These are phyloP conservation scores for Wallemia ichthyophaga DNA, from an alignment of 1,284 basidiomycete species.

Conservation along the genomic window DNA sequence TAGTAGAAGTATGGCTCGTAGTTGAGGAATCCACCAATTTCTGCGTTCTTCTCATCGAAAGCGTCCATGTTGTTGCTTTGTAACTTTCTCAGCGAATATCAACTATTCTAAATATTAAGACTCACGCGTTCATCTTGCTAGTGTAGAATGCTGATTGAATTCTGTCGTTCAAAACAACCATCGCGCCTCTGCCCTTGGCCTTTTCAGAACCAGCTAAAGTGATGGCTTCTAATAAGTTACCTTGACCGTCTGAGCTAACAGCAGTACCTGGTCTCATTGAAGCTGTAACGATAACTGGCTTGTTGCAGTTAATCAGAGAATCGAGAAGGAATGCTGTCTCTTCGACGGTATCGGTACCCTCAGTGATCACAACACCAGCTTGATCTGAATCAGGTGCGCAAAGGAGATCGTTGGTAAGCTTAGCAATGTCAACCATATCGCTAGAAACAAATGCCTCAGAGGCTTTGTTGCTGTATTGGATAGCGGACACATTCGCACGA, in stretches of 20 bases:
- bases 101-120: slow-evolving; percentile 9
- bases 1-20: slow-evolving; percentile 11
- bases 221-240: slow-evolving; percentile 13
- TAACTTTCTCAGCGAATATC: background rate
- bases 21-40: slow-evolving; percentile 8
- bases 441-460: slow-evolving; percentile 8
- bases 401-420: slow-evolving; percentile 9
- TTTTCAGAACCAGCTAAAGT: slow-evolving; percentile 8
- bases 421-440: slow-evolving; percentile 8
- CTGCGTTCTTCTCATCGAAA: background rate
- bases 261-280: slow-evolving; percentile 15
- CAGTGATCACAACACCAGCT: slow-evolving; percentile 8
- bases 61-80: background rate
- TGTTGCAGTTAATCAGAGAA: slow-evolving; percentile 8
- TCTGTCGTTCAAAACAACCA: slow-evolving; percentile 13
- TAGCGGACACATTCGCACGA: slow-evolving; percentile 5
- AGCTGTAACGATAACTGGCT: slow-evolving; percentile 14
- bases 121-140: slow-evolving; percentile 11
- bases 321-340: slow-evolving; percentile 12
- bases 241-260: slow-evolving; percentile 12
- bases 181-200: slow-evolving; percentile 9
- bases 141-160: slow-evolving; percentile 12
- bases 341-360: slow-evolving; percentile 13
- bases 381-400: slow-evolving; percentile 8
- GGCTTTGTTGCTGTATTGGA: slow-evolving; percentile 7